These are phyloP conservation scores for Tinospora cordifolia DNA, from an alignment of 164 flowering plant species.

Conservation along the genomic window DNA sequence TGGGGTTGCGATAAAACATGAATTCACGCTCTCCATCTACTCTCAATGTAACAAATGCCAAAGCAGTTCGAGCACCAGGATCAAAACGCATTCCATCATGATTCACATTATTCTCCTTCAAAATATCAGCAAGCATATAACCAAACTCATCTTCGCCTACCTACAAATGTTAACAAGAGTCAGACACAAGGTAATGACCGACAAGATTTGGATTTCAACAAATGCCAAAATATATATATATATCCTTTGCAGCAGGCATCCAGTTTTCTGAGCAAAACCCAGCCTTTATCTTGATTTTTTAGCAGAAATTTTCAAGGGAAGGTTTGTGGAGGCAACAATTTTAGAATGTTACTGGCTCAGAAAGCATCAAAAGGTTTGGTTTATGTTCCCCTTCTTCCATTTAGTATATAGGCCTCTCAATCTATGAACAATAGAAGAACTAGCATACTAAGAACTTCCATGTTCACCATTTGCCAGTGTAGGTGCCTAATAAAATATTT, in stretches of 20 bases:
- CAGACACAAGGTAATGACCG: background rate
- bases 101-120: constrained; percentile 87
- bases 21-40: constrained; percentile 92
- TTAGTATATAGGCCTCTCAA: too few species aligned
- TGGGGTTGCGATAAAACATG: constrained; percentile 99
- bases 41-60: constrained; percentile 87
- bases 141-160: constrained; percentile 99
- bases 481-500: too few species aligned
- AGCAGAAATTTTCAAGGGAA: background rate
- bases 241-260: background rate
- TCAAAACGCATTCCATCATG: constrained; percentile 87
- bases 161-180: constrained; percentile 27
- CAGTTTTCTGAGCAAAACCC: background rate
- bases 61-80: constrained; percentile 93
- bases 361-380: background rate
- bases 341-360: background rate
- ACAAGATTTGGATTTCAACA: background rate
- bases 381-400: background rate
- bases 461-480: too few species aligned
- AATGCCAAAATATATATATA: background rate
- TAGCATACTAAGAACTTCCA: too few species aligned
- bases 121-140: constrained; percentile 88
- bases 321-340: background rate
- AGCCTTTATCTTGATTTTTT: background rate
- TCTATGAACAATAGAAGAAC: too few species aligned